phyloP scores from a whole-genome alignment of 192 early-diverging fungal species.

The Gryganskiella cystojenkinii region DNA sequence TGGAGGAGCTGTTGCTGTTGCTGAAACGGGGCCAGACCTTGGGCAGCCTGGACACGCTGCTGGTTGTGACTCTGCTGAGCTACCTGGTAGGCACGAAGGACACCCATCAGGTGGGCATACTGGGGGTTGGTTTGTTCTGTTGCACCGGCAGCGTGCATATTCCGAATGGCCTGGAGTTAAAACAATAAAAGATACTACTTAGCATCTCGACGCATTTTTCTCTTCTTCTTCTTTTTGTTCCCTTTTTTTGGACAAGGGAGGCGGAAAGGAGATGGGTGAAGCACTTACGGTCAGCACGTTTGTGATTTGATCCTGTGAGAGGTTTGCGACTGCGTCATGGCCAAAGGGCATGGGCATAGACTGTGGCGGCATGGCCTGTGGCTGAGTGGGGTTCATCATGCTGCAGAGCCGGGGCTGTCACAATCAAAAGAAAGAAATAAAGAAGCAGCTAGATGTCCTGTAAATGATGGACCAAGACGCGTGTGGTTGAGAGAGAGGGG shows the following conservation, averaged over 20 bases:
- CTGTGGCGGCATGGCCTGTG: conserved; percentile 19
- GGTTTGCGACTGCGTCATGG: conserved; percentile 43
- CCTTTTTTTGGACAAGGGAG: not conserved
- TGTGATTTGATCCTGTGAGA: conserved; percentile 48
- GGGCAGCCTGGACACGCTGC: conserved; percentile 26
- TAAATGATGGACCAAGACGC: not conserved
- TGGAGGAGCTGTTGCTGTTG: conserved; percentile 55
- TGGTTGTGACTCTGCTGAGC: conserved; percentile 33
- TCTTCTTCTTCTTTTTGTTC: not conserved
- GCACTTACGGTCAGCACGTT: conserved; percentile 34
- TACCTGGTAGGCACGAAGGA: conserved; percentile 63
- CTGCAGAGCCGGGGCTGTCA: not conserved
- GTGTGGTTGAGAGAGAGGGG: not conserved
- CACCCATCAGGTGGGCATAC: conserved; percentile 72
- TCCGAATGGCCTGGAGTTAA: conserved; percentile 29
- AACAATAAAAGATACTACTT: not conserved
- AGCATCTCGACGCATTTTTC: not conserved
- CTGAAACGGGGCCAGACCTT: conserved; percentile 43
- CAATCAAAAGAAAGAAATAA: not conserved
- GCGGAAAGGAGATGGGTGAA: too few species aligned
- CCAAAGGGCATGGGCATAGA: conserved; percentile 12
- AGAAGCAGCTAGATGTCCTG: not conserved
- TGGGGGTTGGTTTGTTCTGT: conserved; percentile 84
- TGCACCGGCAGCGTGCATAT: conserved; percentile 71
- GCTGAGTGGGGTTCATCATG: conserved; percentile 40